Percentiles rank a stretch among this genome's conserved stretches.
Conservation (phyloP, 305 asterid genomes). For the Withania somnifera region DNA sequence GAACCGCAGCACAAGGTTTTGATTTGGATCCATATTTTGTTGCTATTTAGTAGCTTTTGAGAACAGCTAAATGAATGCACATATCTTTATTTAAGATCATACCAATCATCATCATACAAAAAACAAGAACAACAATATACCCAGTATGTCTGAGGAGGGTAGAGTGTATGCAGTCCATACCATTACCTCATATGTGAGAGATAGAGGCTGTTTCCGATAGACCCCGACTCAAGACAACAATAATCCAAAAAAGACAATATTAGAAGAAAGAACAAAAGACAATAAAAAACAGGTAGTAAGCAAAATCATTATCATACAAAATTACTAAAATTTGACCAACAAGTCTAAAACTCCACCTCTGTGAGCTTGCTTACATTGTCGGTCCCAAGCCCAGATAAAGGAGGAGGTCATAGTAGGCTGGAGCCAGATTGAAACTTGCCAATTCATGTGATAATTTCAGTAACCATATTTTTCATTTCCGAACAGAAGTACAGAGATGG, state of each 20-base stretch:
- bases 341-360: not conserved
- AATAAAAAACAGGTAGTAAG: too few relatives aligned
- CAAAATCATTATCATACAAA: not conserved
- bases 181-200: too few relatives aligned
- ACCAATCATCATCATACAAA: not conserved
- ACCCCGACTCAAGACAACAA: too few relatives aligned
- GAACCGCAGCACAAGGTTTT: slow-evolving; percentile 20
- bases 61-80: not conserved
- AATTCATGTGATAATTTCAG: not conserved
- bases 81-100: not conserved
- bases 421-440: not conserved
- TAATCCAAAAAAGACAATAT: too few relatives aligned
- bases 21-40: not conserved
- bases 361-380: not conserved
- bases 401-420: not conserved
- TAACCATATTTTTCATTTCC: not conserved
- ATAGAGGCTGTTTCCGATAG: too few relatives aligned
- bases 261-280: too few relatives aligned
- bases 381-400: not conserved
- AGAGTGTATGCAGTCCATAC: too few relatives aligned
- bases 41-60: too few relatives aligned
- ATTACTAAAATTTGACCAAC: not conserved
- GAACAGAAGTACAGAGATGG: not conserved
- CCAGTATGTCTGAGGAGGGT: too few relatives aligned
- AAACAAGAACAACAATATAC: too few relatives aligned